Evolutionary conservation across 345 rosid species (phyloP).

Genomic region (Cardamine occulta): DNA sequence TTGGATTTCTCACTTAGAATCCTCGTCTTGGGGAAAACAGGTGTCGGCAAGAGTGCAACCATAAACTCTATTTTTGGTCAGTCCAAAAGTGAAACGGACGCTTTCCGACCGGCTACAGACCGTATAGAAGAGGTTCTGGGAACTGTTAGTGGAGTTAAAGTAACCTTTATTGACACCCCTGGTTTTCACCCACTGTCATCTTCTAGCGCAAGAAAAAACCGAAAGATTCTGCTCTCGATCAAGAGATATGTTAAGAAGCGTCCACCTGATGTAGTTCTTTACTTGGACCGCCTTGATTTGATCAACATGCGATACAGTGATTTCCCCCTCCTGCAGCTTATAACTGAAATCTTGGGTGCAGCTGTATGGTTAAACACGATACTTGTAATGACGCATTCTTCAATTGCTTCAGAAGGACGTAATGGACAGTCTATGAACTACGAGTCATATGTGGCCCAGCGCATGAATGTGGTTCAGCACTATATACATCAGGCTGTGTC

Average conservation of each 20-base stretch:
- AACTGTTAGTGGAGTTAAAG: slow-evolving; percentile 65
- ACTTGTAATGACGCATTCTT: slow-evolving; percentile 89
- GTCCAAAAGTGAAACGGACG: slow-evolving; percentile 66
- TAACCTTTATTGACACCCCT: slow-evolving; percentile 90
- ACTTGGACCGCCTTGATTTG: slow-evolving; percentile 79
- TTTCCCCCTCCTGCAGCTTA: slow-evolving; percentile 74
- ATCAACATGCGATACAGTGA: slow-evolving; percentile 65
- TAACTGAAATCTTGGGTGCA: slow-evolving; percentile 73
- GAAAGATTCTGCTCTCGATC: slow-evolving; percentile 69
- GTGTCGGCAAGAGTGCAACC: slow-evolving; percentile 97
- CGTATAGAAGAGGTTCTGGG: slow-evolving; percentile 72
- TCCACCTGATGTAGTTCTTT: slow-evolving; percentile 84
- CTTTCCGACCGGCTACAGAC: slow-evolving; percentile 77
- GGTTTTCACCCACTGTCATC: slow-evolving; percentile 69
- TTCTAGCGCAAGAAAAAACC: slow-evolving; percentile 65
- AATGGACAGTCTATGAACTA: slow-evolving; percentile 65
- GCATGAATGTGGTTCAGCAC: slow-evolving; percentile 72
- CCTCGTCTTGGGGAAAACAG: slow-evolving; percentile 91
- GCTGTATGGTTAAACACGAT: slow-evolving; percentile 89
- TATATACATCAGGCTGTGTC: slow-evolving; percentile 71
- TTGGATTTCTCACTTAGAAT: slow-evolving; percentile 71
- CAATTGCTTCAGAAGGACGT: slow-evolving; percentile 71
- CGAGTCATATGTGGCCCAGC: slow-evolving; percentile 72
- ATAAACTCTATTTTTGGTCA: slow-evolving; percentile 85
- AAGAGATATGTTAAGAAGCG: slow-evolving; percentile 68